Evolutionary conservation across 1,139 yeast species (phyloP).

Genomic region (Scheffersomyces quercinus): DNA sequence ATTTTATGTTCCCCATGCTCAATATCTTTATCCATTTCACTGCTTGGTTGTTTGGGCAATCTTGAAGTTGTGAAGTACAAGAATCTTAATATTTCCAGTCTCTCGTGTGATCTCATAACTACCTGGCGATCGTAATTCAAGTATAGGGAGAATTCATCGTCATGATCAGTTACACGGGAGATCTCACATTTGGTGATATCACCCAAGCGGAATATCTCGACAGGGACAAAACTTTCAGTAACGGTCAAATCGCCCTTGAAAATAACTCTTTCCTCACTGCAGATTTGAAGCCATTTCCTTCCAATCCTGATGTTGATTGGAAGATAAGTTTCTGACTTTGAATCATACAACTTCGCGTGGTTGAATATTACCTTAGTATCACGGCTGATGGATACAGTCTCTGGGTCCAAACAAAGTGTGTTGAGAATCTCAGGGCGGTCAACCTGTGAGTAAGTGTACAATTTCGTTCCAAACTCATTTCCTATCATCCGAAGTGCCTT

Average conservation of each 20-base stretch:
- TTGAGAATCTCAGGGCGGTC: conserved; percentile 52
- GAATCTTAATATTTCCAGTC: conserved; percentile 68
- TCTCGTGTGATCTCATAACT: conserved; percentile 59
- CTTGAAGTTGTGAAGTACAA: conserved; percentile 66
- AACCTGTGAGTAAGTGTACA: conserved; percentile 42
- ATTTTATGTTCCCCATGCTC: conserved; percentile 20
- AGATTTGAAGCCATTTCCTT: conserved; percentile 63
- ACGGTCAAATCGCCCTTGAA: conserved; percentile 22
- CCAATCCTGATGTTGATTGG: conserved; percentile 72
- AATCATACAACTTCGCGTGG: conserved; percentile 55
- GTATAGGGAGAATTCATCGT: conserved; percentile 56
- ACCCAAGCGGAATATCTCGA: conserved; percentile 52
- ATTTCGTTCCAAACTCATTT: conserved; percentile 19
- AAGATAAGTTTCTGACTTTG: conserved; percentile 22
- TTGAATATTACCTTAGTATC: conserved; percentile 66
- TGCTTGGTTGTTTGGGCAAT: conserved; percentile 32
- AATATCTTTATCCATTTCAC: conserved; percentile 21
- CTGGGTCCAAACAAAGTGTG: conserved; percentile 49
- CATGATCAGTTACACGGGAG: conserved; percentile 26
- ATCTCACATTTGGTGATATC: conserved; percentile 56
- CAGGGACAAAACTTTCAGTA: conserved; percentile 43
- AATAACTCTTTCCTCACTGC: conserved; percentile 29
- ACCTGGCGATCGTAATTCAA: conserved; percentile 45
- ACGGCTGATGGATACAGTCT: conserved; percentile 35
- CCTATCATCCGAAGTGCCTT: conserved; percentile 16